Base-by-base conservation (phyloP, 257 asterid genomes). In the Perilla frutescens region DNA sequence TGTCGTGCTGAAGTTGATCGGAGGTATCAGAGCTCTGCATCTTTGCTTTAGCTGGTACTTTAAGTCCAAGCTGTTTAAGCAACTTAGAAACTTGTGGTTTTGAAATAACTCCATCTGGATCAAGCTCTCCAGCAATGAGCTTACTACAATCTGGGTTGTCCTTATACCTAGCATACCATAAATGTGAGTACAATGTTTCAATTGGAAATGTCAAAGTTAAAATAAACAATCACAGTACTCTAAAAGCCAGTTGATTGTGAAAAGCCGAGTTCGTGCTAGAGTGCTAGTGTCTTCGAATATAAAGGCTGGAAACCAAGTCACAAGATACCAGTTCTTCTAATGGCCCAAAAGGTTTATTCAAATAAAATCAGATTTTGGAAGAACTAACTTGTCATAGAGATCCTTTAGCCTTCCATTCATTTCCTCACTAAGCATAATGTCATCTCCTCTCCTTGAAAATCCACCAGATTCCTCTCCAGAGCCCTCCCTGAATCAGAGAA, bases 381-480 rank as follows among this genome's bases (percentile, higher is more conserved):
- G 63, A 68, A 87, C 92, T 81, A 84, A 90, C 98, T 81, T 87
- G 79, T 87, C 87, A 82, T 79, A 83, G 67, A 93, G 93, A 84
- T 83, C 89, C 82, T 73, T 83, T 48, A 87, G 77, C 81, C 84
- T 83, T 79, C 57, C 79, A 51, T 79, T 78, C 79, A 82, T 53
- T 76, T 91, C 96, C 66, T 82, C 79, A 70, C 64, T 66, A 32
- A 80, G 87, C 76, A 71, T 66, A 45, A 76, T 73, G 39, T 69
- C 61, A 49, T 84, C 82, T 77, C 87, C 84, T 76, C 74, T 77
- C 70, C 82, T 76, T 13, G 75, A 60, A 60, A 70, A 75, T 73
- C 81, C 74, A 66, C 44, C 73, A 68, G 84, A 74, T 73, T 77
- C 82, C 81, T 77, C 79, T 64, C 75, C 85, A 68, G 72, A 37